phyloP scores from a whole-genome alignment of 2,329 filamentous ascomycete species.

The Diaporthe vexans region DNA sequence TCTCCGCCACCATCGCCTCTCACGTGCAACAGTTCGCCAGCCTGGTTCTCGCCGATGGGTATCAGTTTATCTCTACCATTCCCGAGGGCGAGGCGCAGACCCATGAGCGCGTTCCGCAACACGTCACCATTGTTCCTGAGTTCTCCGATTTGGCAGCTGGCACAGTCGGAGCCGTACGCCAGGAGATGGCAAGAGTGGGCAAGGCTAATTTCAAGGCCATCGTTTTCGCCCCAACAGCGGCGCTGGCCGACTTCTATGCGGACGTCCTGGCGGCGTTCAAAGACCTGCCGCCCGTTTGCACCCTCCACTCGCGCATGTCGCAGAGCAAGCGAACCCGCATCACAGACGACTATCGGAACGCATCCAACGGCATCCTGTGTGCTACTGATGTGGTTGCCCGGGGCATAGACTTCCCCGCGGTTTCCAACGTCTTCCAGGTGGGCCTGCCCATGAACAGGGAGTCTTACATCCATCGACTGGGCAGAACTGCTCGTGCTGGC shows the following conservation, averaged over 20 bases:
- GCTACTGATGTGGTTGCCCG: conserved; percentile 80
- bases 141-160: conserved; percentile 76
- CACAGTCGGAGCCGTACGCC: conserved; percentile 69
- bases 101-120: conserved; percentile 82
- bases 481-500: conserved; percentile 76
- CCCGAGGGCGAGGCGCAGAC: conserved; percentile 81
- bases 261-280: conserved; percentile 57
- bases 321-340: conserved; percentile 66
- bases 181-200: conserved; percentile 55
- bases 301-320: conserved; percentile 65
- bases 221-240: conserved; percentile 78
- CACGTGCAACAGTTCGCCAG: conserved; percentile 84
- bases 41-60: conserved; percentile 76
- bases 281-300: conserved; percentile 58
- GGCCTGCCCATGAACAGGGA: conserved; percentile 72
- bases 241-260: conserved; percentile 65
- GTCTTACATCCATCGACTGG: conserved; percentile 77
- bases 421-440: conserved; percentile 76
- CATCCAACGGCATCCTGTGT: conserved; percentile 68
- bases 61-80: conserved; percentile 87
- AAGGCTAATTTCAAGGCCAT: conserved; percentile 82
- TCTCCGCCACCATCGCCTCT: conserved; percentile 85
- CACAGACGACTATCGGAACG: conserved; percentile 73
- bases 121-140: conserved; percentile 75
- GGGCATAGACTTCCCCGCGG: conserved; percentile 80